A percentile compares a stretch with the other conserved stretches of the same genome.
These are phyloP conservation scores for Clitopilus hobsonii DNA, from an alignment of 768 basidiomycete genomes.

Conservation along the genomic window DNA sequence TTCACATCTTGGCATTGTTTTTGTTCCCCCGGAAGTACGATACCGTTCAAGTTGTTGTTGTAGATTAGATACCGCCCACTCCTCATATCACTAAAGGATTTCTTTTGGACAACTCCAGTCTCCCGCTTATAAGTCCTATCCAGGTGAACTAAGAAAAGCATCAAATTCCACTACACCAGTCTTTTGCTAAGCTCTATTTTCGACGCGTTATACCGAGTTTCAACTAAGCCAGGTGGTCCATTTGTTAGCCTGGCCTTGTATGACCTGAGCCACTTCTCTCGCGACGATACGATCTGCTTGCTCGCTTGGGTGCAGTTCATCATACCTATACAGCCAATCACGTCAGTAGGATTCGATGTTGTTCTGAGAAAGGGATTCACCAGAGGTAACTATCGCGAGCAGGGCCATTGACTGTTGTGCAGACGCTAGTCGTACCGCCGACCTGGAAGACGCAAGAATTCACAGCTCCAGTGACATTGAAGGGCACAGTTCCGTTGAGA, in stretches of 20 bases:
- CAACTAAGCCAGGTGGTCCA: slow-evolving; percentile 36
- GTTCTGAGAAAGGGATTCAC: slow-evolving; percentile 23
- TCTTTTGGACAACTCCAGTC: too few relatives aligned
- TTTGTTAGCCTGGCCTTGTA: slow-evolving; percentile 28
- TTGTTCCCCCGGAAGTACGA: too few relatives aligned
- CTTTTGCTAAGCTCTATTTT: neutral
- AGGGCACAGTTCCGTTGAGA: slow-evolving; percentile 59
- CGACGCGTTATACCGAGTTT: neutral
- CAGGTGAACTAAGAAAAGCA: too few relatives aligned
- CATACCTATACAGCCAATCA: slow-evolving; percentile 18
- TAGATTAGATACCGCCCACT: too few relatives aligned
- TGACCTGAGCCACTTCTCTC: slow-evolving; percentile 32
- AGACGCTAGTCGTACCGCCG: slow-evolving; percentile 21
- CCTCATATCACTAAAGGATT: too few relatives aligned
- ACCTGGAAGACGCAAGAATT: slow-evolving; percentile 41
- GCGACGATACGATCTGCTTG: slow-evolving; percentile 37
- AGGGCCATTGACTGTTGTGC: slow-evolving; percentile 24
- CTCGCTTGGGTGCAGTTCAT: slow-evolving; percentile 34
- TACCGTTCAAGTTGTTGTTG: too few relatives aligned
- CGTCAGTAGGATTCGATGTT: neutral
- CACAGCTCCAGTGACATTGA: slow-evolving; percentile 53
- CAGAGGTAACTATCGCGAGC: slow-evolving; percentile 47
- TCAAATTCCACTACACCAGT: too few relatives aligned
- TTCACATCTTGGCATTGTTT: too few relatives aligned
- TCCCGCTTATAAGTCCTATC: too few relatives aligned